Evolutionary conservation across 2,329 filamentous ascomycete genomes (phyloP), one percentile per base, ranked within the genome.

Genomic region (Neurospora crassa): DNA sequence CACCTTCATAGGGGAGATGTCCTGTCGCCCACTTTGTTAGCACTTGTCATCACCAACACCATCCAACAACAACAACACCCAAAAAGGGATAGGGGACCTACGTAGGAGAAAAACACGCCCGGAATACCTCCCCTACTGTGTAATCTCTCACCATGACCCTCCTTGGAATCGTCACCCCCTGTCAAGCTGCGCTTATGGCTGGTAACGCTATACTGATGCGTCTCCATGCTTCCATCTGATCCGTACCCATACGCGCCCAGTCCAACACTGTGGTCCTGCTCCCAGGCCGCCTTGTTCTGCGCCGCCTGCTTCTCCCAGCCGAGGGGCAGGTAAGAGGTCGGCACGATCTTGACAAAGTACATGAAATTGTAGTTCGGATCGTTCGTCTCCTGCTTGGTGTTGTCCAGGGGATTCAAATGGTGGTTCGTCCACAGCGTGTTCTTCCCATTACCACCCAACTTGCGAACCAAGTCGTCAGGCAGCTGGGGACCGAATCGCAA

Each of bases 1-100:
- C 73, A 99, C 95, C 84, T 98, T 99, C 96, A 99, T 99, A 5
- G 96, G 96, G 2, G 95, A 98, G 80, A 99, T 99, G 78, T 99
- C 96, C 92, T 94, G 70, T 43, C 69, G 43, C 1, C 20, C 29
- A 29, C 29, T 29, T 29, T 8, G 24, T 59, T 59, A 59, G 47
- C 47, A 29, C 29, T 29, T 24, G 24, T 24, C 29, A 29, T 29
- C 29, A 29, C 29, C 29, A 29, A 3, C 24, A 29, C 24, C 24
- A 29, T 29, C 3, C 3, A 3, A 29, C 3, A 29, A 29, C 24
- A 29, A 1, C 29, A 3, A 29, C 29, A 29, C 29, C 29, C 29
- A 29, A 3, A 29, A 4, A 29, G 29, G 29, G 2, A 29, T 29
- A 5, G 29, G 29, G 29, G 29, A 29, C 29, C 88, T 85, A 94